Percentiles rank a stretch among this genome's conserved stretches.
phyloP scores from a whole-genome alignment of 2,329 filamentous ascomycete genomes.

The Phialophora tarda region DNA sequence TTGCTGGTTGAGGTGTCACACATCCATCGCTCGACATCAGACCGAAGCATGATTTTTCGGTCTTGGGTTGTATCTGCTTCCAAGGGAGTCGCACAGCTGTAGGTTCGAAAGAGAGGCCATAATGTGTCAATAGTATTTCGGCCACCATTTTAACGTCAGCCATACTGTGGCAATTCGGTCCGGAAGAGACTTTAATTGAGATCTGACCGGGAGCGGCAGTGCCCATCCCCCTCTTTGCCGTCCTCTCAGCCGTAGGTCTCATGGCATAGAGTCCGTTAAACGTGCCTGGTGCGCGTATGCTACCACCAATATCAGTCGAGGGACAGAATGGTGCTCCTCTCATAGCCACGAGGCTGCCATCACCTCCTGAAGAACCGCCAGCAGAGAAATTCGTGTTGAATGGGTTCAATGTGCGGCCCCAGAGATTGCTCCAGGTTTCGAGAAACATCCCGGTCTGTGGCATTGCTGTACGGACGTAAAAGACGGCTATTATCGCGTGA shows the following conservation, averaged over 20 bases:
- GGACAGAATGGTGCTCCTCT: conserved; percentile 50
- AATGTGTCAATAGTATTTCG: conserved; percentile 48
- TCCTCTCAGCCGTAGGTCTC: conserved; percentile 47
- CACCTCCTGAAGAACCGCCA: conserved; percentile 63
- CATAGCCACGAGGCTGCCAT: conserved; percentile 61
- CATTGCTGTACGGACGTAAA: conserved; percentile 43
- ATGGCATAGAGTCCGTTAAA: conserved; percentile 51
- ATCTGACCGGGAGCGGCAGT: conserved; percentile 30
- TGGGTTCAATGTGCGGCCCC: conserved; percentile 57
- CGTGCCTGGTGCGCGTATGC: conserved; percentile 49
- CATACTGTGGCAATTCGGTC: conserved; percentile 61
- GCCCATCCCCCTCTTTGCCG: conserved; percentile 44
- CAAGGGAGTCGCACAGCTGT: conserved; percentile 59
- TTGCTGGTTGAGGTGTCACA: conserved; percentile 69
- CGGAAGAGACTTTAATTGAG: conserved; percentile 56
- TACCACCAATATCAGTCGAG: conserved; percentile 58
- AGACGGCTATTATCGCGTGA: conserved; percentile 34
- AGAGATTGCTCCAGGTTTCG: conserved; percentile 44
- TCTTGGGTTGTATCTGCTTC: conserved; percentile 42
- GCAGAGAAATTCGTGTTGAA: conserved; percentile 58
- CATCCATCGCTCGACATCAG: conserved; percentile 69
- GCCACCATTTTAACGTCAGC: conserved; percentile 55
- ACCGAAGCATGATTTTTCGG: conserved; percentile 58
- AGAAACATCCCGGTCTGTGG: conserved; percentile 44
- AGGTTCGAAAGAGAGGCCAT: conserved; percentile 61